These are phyloP conservation scores for Calonectria ilicicola DNA, from an alignment of 2,329 filamentous ascomycete genomes.

Conservation along the genomic window DNA sequence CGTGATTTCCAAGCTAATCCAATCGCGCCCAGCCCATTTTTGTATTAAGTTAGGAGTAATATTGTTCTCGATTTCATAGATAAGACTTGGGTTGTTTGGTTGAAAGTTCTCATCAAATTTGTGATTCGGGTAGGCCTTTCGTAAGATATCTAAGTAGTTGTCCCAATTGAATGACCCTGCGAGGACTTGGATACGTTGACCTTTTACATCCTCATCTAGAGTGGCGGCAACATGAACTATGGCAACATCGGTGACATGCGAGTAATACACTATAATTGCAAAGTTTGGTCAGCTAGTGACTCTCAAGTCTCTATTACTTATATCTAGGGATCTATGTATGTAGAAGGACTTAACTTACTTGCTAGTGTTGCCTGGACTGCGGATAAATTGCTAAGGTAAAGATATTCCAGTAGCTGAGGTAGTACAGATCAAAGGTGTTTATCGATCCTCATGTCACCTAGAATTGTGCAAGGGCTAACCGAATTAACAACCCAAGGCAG, in stretches of 20 bases:
- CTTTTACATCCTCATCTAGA: conserved; percentile 28
- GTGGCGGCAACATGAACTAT: conserved; percentile 32
- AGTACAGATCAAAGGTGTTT: conserved; percentile 32
- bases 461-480: conserved; percentile 28
- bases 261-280: conserved; percentile 30
- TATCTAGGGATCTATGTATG: neutral
- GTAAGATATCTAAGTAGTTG: conserved; percentile 25
- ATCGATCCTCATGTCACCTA: conserved; percentile 24
- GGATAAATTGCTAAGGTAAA: conserved; percentile 29
- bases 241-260: conserved; percentile 34
- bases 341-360: conserved; percentile 9
- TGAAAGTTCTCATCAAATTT: conserved; percentile 31
- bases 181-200: conserved; percentile 22
- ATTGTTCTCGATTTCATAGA: conserved; percentile 30
- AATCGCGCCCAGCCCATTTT: conserved; percentile 36
- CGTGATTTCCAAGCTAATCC: conserved; percentile 24
- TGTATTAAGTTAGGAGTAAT: conserved; percentile 21
- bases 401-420: conserved; percentile 31
- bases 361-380: conserved; percentile 19
- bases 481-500: conserved; percentile 33
- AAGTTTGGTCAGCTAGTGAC: neutral
- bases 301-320: too few species aligned
- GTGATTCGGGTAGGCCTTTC: conserved; percentile 18
- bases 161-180: conserved; percentile 34
- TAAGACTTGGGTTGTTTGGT: conserved; percentile 18